phyloP scores from a whole-genome alignment of 352 stramenopile species.

The Pythium brachiatum region DNA sequence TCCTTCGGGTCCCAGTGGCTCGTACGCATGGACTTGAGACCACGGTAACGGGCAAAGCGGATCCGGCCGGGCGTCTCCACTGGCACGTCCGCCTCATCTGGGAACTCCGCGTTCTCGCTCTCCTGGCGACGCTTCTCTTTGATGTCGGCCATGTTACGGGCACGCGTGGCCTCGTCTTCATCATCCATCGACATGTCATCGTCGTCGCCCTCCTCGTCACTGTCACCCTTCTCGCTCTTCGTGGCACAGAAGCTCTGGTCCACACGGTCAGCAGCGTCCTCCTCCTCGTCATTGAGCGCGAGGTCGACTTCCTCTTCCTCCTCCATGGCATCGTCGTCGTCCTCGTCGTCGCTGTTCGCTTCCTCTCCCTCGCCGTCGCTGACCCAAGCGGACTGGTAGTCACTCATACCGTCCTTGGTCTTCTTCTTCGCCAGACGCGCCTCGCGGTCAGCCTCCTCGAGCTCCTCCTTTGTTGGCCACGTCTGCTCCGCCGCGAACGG shows the following conservation, averaged over 20 bases:
- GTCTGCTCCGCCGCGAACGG: conserved; percentile 97
- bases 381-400: conserved; percentile 96
- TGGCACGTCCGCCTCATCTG: conserved; percentile 92
- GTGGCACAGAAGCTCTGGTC: conserved; percentile 84
- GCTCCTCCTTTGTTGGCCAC: conserved; percentile 94
- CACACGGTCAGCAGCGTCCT: conserved; percentile 43
- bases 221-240: conserved; percentile 42
- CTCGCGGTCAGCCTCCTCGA: conserved; percentile 81
- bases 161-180: conserved; percentile 47
- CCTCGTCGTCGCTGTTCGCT: conserved; percentile 52
- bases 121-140: conserved; percentile 87
- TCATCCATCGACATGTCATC: conserved; percentile 79
- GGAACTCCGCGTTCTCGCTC: conserved; percentile 93
- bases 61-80: conserved; percentile 56
- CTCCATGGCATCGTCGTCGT: conserved; percentile 34
- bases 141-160: conserved; percentile 39
- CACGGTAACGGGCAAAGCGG: conserved; percentile 91
- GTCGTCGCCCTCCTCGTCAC: conserved; percentile 66
- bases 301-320: conserved; percentile 13
- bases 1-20: conserved; percentile 98
- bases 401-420: conserved; percentile 68
- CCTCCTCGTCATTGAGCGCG: conserved; percentile 39
- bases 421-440: conserved; percentile 64
- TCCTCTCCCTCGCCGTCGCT: conserved; percentile 68
- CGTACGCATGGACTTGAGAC: conserved; percentile 96